Percentiles rank a stretch among this genome's conserved stretches.
These are phyloP conservation scores for Coriaria nepalensis DNA, from an alignment of 306 rosid genomes.

Conservation along the genomic window DNA sequence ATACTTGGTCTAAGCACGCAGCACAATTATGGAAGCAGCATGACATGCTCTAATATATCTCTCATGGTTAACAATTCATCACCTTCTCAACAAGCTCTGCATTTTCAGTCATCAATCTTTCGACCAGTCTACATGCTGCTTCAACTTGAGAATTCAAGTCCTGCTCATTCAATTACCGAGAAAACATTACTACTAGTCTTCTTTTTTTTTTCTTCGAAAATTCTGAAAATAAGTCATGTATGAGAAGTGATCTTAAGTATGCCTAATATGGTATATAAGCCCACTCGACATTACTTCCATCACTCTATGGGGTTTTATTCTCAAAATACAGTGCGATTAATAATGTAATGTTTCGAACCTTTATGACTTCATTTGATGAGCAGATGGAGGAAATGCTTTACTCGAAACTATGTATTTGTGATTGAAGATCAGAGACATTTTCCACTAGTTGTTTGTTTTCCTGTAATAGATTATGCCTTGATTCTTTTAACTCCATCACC, in stretches of 20 bases:
- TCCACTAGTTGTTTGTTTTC: slow-evolving; percentile 56
- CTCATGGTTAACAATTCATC: neutral
- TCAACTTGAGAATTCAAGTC: slow-evolving; percentile 61
- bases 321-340: neutral
- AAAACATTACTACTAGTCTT: slow-evolving; percentile 1
- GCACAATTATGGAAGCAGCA: neutral
- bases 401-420: slow-evolving; percentile 45
- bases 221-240: slow-evolving; percentile 2
- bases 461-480: slow-evolving; percentile 37
- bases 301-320: neutral
- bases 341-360: slow-evolving; percentile 38
- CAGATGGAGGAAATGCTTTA: slow-evolving; percentile 24
- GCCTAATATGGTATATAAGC: neutral
- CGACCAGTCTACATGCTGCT: slow-evolving; percentile 48
- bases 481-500: slow-evolving; percentile 70
- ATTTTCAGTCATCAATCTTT: slow-evolving; percentile 59
- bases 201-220: neutral
- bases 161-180: slow-evolving; percentile 31
- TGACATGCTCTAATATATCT: neutral
- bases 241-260: neutral
- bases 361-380: slow-evolving; percentile 28
- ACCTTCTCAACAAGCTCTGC: slow-evolving; percentile 94
- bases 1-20: neutral
- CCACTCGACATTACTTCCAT: neutral
- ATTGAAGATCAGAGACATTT: slow-evolving; percentile 44